Conservation (phyloP, 2,329 filamentous ascomycete species). For the Aotearoamyces nothofagi region DNA sequence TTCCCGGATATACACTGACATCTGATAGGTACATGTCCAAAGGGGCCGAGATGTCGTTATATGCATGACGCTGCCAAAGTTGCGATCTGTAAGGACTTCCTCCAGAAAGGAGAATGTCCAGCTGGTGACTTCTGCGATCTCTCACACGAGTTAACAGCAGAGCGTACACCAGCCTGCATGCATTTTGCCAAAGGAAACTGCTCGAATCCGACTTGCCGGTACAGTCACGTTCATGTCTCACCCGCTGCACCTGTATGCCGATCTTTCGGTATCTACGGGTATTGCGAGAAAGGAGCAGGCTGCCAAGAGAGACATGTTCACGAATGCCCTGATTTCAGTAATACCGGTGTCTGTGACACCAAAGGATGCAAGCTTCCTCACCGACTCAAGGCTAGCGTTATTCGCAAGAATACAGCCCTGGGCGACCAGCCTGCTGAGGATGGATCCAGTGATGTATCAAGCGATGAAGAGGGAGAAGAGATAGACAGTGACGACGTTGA, state of each 20-base stretch:
- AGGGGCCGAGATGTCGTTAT: constrained; percentile 67
- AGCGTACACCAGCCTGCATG: constrained; percentile 77
- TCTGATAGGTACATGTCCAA: constrained; percentile 63
- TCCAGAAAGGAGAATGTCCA: constrained; percentile 65
- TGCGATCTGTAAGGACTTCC: constrained; percentile 76
- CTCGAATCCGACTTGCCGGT: constrained; percentile 72
- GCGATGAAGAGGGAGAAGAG: constrained; percentile 55
- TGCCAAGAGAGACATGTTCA: constrained; percentile 77
- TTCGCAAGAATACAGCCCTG: constrained; percentile 44
- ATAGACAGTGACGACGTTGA: constrained; percentile 66
- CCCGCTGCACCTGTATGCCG: constrained; percentile 69
- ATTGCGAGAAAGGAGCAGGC: constrained; percentile 65
- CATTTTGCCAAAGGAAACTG: constrained; percentile 87
- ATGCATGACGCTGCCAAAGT: constrained; percentile 76
- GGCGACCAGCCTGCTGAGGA: constrained; percentile 27
- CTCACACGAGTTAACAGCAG: constrained; percentile 70
- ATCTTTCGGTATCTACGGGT: constrained; percentile 73
- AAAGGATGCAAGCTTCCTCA: constrained; percentile 76
- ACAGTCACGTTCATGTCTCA: constrained; percentile 69
- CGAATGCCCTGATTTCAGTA: constrained; percentile 92
- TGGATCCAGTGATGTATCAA: constrained; percentile 56
- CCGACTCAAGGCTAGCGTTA: constrained; percentile 69
- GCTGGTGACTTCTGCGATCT: constrained; percentile 74
- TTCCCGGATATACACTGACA: no score
- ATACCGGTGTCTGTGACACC: constrained; percentile 69